Base-by-base conservation (phyloP, 345 rosid genomes). In the Gynandropsis gynandra region DNA sequence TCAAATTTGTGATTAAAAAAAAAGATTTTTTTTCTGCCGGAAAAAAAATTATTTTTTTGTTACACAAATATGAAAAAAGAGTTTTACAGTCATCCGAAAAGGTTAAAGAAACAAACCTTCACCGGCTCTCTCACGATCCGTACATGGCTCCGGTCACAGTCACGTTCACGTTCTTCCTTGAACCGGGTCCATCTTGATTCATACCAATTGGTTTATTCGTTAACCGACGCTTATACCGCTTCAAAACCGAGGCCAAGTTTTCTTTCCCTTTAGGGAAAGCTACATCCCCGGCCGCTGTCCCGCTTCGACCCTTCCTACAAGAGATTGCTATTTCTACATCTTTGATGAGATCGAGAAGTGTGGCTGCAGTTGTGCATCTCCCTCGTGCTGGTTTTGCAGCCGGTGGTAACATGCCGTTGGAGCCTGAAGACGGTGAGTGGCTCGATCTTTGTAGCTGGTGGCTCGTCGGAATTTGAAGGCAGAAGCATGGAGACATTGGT, bases 241-340 rank as follows among this genome's bases (percentile, higher is more conserved):
- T 93, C 39, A 93, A 84, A 24, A 93, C 99, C 5, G 99, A 88
- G n/a, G 92, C 85, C 63, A 93, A 62, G 50, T 93, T 93, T 74
- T 88, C 95, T 71, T 85, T 93, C 20, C 99, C 99, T 58, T 75
- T 85, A 0, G 95, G 97, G 52, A 83, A 93, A 40, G 97, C 99
- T 13, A 93, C 97, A 36, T 93, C 99, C 5, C 99, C 99, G 10
- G 99, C 97, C 39, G 95, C 85, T 54, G 92, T 93, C 32, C 99
- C 97, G 1, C 76, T 78, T 43, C 89, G 76, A 54, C 99, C 99
- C 68, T 77, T 93, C n/a, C 99, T 80, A 41, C 76, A 44, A 27
- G 95, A 88, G 69, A 88, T 81, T 36, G 95, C 87, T n/a, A 54
- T 72, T 76, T 93, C 97, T 34, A 88, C 96, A 7, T 85, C 96